Base-by-base conservation (phyloP, 1,284 basidiomycete species). In the Apiotrichum sp. region DNA sequence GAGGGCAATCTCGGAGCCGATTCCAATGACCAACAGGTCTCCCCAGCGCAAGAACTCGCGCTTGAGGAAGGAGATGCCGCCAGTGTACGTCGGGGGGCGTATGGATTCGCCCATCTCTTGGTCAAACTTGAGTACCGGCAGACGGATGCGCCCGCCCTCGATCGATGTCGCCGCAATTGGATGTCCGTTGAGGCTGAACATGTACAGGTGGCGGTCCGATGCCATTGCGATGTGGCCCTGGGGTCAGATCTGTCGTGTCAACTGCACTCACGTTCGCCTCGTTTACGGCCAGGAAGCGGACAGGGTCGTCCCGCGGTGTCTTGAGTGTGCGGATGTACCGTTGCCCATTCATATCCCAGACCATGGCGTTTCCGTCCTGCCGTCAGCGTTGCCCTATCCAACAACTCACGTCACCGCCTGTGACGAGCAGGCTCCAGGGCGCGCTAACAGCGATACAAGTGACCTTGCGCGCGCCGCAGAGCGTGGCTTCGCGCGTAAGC, bases 261-360 rank as follows among this genome's bases (percentile, higher is more conserved):
- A 7, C 14, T 39, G 36, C 31, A 78, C 85, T 66, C 65, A 90
- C 90, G 50, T 86, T 89, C 67, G 86, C 86, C 67, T 93, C 89
- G 67, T 93, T 89, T 65, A 97, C 84, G 2, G 86, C 81, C 13
- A 86, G 85, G 3, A 87, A 79, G 59, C 83, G 81, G 3, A 96
- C 84, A 0, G 82, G 79, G 32, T 80, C 77, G 1, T 72, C 64
- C 9, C 80, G 81, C 1, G 61, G 61, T 55, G 90, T 86, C 81
- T 83, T 83, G 38, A 91, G 84, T 0, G 86, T 86, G 52, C 86
- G 78, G 11, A 87, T 83, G 63, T 92, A 92, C 1, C 83, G 77
- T 13, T 87, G 84, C 41, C 86, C 80, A 67, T 97, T 96, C 53
- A 91, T 80, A 70, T 97, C 93, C 93, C 93, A 98, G 6, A 96